These are phyloP conservation scores for Colletotrichum eremochloae DNA, from an alignment of 2,329 filamentous ascomycete species.

Conservation along the genomic window DNA sequence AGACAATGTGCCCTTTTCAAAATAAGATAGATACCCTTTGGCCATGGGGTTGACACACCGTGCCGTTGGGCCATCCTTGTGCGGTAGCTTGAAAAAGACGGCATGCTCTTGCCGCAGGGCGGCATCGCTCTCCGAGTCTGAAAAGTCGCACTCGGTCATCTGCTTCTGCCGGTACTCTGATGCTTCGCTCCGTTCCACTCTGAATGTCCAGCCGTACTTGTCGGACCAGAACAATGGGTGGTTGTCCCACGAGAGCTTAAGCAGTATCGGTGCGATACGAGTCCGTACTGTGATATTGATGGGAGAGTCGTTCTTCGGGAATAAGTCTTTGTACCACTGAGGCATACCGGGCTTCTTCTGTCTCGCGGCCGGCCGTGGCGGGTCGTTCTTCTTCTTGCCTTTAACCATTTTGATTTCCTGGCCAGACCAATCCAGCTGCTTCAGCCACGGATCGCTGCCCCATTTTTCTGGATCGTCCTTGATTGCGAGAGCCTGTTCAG, in stretches of 20 bases:
- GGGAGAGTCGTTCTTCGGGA: constrained; percentile 73
- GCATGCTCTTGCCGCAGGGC: constrained; percentile 74
- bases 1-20: constrained; percentile 88
- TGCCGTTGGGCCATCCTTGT: constrained; percentile 91
- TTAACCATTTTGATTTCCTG: constrained; percentile 94
- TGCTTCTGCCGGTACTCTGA: constrained; percentile 78
- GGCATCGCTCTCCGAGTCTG: constrained; percentile 75
- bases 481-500: constrained; percentile 81
- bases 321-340: constrained; percentile 95
- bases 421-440: constrained; percentile 94
- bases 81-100: constrained; percentile 91
- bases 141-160: constrained; percentile 81
- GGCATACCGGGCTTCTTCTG: constrained; percentile 98
- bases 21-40: constrained; percentile 90
- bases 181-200: constrained; percentile 74
- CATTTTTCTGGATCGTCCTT: constrained; percentile 79
- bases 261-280: constrained; percentile 85
- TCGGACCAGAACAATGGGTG: constrained; percentile 94
- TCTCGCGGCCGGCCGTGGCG: constrained; percentile 79
- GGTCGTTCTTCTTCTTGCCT: constrained; percentile 87
- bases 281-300: constrained; percentile 89
- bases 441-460: constrained; percentile 87
- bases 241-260: constrained; percentile 90
- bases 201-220: constrained; percentile 92
- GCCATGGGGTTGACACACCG: constrained; percentile 90